Evolutionary conservation across 805 yeast species (phyloP).

Genomic region (Cyberlindnera euphorbiae): DNA sequence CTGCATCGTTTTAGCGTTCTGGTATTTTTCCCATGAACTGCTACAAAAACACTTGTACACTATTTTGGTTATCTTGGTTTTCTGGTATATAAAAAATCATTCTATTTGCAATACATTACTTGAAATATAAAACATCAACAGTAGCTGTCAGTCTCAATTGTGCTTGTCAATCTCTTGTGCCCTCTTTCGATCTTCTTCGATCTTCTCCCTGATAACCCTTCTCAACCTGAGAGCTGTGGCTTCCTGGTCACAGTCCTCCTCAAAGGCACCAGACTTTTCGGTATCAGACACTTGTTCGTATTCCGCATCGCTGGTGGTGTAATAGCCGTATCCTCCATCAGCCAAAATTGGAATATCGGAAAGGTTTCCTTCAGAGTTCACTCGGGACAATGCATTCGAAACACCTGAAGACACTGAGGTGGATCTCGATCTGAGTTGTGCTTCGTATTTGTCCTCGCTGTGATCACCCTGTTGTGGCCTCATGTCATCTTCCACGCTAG

Average conservation of each 20-base stretch:
- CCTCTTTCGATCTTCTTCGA: conserved; percentile 1
- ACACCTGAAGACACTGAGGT: conserved; percentile 30
- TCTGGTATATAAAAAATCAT: too few relatives aligned
- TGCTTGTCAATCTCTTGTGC: too few relatives aligned
- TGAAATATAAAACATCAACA: too few relatives aligned
- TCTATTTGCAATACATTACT: too few relatives aligned
- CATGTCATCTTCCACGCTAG: too few relatives aligned
- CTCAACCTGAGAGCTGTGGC: conserved; percentile 6
- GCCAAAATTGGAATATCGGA: conserved; percentile 60
- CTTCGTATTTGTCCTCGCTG: too few relatives aligned
- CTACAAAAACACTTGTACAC: too few relatives aligned
- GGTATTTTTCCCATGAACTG: too few relatives aligned
- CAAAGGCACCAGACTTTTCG: neutral
- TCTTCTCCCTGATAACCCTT: conserved; percentile 6
- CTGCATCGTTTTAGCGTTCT: too few relatives aligned
- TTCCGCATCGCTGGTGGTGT: conserved; percentile 1
- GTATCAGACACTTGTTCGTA: neutral
- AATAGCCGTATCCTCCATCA: conserved; percentile 19
- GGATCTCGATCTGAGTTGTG: conserved; percentile 18
- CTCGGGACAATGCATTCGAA: conserved; percentile 58
- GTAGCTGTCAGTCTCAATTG: too few relatives aligned
- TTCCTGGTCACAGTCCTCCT: neutral
- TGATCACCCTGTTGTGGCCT: too few relatives aligned
- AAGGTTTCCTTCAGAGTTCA: conserved; percentile 56
- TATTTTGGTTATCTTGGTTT: too few relatives aligned